Base-by-base conservation (phyloP, 176 grass and related monocot genomes). In the Typha latifolia region DNA sequence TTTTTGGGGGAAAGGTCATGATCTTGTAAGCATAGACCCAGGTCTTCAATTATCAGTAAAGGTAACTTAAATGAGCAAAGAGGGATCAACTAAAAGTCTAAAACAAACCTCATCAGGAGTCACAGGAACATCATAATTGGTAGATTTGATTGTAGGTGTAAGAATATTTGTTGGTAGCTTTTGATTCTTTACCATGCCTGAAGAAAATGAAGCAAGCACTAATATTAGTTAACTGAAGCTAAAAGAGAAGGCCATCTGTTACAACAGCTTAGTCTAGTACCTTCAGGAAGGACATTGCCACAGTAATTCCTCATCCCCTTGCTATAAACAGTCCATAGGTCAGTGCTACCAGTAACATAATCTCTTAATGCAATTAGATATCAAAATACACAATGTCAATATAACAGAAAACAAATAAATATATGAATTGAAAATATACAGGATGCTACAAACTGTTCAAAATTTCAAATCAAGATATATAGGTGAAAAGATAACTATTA, bases 131-230 rank as follows among this genome's bases (percentile, higher is more conserved):
- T 99, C 94, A 61, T 87, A 89, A 78, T 99, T 83, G 72, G 43
- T 81, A 74, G 86, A 81, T 86, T 99, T 99, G 48, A 89, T 99
- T 24, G 94, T 99, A 34, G 94, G 89, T 32, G 94, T 99, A 64
- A 93, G 81, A 63, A 93, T 93, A 87, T 93, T 99, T 50, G 61
- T 48, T 55, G 81, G 47, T 19, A 99, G 63, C 68, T 82, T 99
- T 72, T 93, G 59, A 70, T 93, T 99, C 66, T 99, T 99, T 55
- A 90, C 79, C 86, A 99, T 87, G n/a, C 89, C 94, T 95, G 63
- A 12, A 77, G 13, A 12, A 51, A 62, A 57, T 57, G 52, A 57
- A 57, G 52, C 52, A 57, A 57, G 15, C 52, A 73, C 15, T 7
- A 67, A 20, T 59, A 29, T 63, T 63, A 5, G 2, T 70, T 20